phyloP scores from a whole-genome alignment of 768 basidiomycete genomes.

The Macrolepiota fuliginosa region DNA sequence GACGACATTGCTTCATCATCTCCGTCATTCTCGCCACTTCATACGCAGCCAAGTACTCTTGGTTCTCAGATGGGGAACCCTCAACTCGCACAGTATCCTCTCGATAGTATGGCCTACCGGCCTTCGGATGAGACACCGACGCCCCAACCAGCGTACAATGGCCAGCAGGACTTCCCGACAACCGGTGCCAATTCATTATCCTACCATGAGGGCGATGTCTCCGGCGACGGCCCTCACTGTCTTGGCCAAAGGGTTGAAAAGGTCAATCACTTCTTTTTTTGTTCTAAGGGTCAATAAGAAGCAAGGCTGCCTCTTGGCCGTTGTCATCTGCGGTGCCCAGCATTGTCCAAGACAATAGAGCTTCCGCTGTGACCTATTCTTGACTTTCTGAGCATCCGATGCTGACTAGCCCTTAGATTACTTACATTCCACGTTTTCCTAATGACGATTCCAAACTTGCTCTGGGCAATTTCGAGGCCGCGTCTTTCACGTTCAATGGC shows the following conservation, averaged over 20 bases:
- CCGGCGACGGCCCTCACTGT: conserved; percentile 21
- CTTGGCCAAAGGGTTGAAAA: conserved; percentile 13
- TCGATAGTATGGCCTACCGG: conserved; percentile 44
- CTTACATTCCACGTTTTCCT: conserved; percentile 21
- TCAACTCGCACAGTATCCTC: conserved; percentile 32
- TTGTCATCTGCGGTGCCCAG: conserved; percentile 1
- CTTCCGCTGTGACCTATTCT: not conserved
- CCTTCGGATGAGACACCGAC: conserved; percentile 41
- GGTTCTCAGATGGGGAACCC: conserved; percentile 31
- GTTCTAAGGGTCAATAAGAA: not conserved
- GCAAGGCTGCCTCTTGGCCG: not conserved
- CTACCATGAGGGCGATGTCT: conserved; percentile 22
- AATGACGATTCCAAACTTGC: conserved; percentile 26
- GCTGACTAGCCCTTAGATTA: conserved; percentile 39
- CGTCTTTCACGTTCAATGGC: conserved; percentile 13
- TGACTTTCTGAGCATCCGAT: not conserved
- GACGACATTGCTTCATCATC: conserved; percentile 54
- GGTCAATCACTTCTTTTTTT: not conserved
- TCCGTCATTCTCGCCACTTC: conserved; percentile 32
- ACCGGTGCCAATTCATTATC: conserved; percentile 48
- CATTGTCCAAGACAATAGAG: not conserved
- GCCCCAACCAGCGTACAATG: conserved; percentile 44
- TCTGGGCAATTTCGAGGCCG: conserved; percentile 13
- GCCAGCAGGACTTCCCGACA: conserved; percentile 18
- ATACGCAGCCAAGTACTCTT: conserved; percentile 29